Conservation (phyloP, 257 asterid species). For the Ophiorrhiza pumila region DNA sequence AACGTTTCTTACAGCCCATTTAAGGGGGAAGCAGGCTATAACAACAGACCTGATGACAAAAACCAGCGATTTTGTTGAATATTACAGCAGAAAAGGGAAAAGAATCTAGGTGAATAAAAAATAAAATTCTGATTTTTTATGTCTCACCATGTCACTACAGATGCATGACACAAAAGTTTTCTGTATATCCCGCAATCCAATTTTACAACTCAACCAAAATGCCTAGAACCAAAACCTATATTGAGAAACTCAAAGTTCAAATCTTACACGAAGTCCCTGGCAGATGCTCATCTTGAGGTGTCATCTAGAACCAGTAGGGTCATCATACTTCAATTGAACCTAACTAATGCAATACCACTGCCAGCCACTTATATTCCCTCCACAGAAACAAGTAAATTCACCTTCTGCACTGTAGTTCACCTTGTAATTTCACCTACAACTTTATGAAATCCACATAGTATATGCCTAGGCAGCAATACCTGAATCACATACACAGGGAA, state of each 20-base stretch:
- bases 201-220: conserved; percentile 45
- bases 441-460: conserved; percentile 29
- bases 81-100: conserved; percentile 21
- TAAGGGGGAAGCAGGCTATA: conserved; percentile 11
- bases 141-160: conserved; percentile 25
- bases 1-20: conserved; percentile 20
- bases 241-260: conserved; percentile 39
- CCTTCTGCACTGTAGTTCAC: conserved; percentile 28
- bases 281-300: conserved; percentile 32
- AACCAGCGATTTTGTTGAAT: conserved; percentile 11
- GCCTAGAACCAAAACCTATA: conserved; percentile 42
- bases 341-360: conserved; percentile 33
- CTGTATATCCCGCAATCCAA: conserved; percentile 44
- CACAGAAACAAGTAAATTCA: conserved; percentile 29
- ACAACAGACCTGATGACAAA: conserved; percentile 2
- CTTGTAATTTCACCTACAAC: conserved; percentile 41
- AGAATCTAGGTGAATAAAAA: conserved; percentile 6
- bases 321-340: conserved; percentile 22
- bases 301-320: conserved; percentile 34
- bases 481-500: conserved; percentile 30
- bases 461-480: conserved; percentile 69
- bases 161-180: conserved; percentile 31
- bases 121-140: conserved; percentile 21
- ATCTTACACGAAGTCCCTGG: conserved; percentile 41
- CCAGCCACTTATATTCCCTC: conserved; percentile 35